Evolutionary conservation across 192 early-diverging fungal species (phyloP), one percentile per base, ranked within the genome.

Genomic region (Jimgerdemannia flammicorona): DNA sequence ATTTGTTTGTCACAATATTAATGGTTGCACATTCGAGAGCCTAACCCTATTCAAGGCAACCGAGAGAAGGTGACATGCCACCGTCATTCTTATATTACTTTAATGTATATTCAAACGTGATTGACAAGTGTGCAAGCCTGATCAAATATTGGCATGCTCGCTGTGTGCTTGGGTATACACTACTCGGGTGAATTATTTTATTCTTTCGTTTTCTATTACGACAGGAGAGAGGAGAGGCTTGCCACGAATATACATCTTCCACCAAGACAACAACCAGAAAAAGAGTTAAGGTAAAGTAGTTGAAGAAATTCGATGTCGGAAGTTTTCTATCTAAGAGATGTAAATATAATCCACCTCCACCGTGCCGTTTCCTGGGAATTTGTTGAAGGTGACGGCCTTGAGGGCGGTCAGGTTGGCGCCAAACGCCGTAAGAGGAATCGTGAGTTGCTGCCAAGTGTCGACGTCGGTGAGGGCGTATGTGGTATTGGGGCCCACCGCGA

Each of bases 361-460:
- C 64, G 1, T 65, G 19, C 64, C 64, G 19, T 65, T 65, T 14
- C 14, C 19, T 14, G 64, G 19, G 1, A 65, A 65, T 14, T 14
- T 19, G 19, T 65, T 65, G 0, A 65, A 19, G 14, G 1, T 65
- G 64, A 65, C 1, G 64, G 11, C 42, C 14, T 43, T 41, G 41
- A 72, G 54, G 18, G n/a, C 3, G 64, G 20, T 18, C n/a, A 69
- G 54, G 64, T 44, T 69, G 49, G 49, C 19, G 43, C 71, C 71
- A 67, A 69, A 44, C 71, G 40, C 43, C 10, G 18, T 44, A 69
- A 44, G 54, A 66, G 54, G 3, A 18, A 44, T 3, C 17, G 17
- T 67, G 71, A 69, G 18, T 40, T 67, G 11, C 40, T 72, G 71
- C 59, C 71, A 69, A 44, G 54, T n/a, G 17, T 7, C 64, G 18